Conservation (phyloP, 1,139 yeast species). For the Kodamaea plutei region DNA sequence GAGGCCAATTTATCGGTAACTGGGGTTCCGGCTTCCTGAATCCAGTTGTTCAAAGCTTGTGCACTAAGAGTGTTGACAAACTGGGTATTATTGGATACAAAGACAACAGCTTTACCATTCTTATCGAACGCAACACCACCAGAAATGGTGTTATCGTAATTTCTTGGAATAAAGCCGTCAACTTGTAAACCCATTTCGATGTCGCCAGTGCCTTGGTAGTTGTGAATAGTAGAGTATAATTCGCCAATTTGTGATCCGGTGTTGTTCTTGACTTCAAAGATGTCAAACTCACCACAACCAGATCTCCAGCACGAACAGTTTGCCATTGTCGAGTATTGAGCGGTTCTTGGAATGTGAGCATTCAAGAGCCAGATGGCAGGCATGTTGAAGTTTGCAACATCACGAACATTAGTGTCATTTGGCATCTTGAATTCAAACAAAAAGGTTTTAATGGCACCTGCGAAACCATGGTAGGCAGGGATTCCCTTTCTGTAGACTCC, state of each 20-base stretch:
- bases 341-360: constrained; percentile 90
- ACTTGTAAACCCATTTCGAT: constrained; percentile 57
- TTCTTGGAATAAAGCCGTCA: constrained; percentile 55
- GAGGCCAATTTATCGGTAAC: constrained; percentile 23
- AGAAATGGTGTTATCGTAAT: constrained; percentile 43
- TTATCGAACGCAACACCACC: constrained; percentile 72
- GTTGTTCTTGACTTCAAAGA: constrained; percentile 63
- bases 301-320: constrained; percentile 93
- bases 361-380: constrained; percentile 96
- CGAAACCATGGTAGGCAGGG: constrained; percentile 92
- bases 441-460: constrained; percentile 74
- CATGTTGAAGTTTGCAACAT: constrained; percentile 68
- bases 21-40: constrained; percentile 21
- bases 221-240: constrained; percentile 65
- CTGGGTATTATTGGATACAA: constrained; percentile 50
- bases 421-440: constrained; percentile 93
- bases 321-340: constrained; percentile 68
- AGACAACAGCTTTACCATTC: constrained; percentile 57
- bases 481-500: constrained; percentile 83
- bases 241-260: constrained; percentile 45
- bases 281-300: constrained; percentile 95
- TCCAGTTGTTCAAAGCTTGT: constrained; percentile 33
- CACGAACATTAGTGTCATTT: constrained; percentile 42
- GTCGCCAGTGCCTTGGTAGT: constrained; percentile 64
- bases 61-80: constrained; percentile 39